phyloP scores from a whole-genome alignment of 345 rosid species.

The Adansonia digitata region DNA sequence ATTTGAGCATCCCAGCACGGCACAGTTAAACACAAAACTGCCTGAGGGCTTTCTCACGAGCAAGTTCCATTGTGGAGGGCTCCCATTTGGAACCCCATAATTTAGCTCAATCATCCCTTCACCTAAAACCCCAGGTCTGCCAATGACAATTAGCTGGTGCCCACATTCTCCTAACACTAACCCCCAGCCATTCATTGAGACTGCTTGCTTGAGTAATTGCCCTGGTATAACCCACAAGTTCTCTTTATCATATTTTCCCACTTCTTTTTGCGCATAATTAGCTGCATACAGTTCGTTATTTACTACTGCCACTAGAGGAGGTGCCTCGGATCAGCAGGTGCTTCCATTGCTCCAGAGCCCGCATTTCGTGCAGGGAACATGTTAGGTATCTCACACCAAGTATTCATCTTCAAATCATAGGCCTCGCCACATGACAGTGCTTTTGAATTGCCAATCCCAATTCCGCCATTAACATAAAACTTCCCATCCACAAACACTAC shows the following conservation, averaged over 20 bases:
- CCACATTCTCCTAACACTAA: constrained; percentile 79
- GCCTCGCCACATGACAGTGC: constrained; percentile 57
- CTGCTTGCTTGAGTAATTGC: constrained; percentile 44
- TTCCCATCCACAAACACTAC: constrained; percentile 78
- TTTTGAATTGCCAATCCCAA: constrained; percentile 33
- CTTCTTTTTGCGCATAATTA: constrained; percentile 44
- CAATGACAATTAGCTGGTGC: constrained; percentile 50
- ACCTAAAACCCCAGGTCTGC: constrained; percentile 45
- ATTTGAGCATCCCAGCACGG: constrained; percentile 79
- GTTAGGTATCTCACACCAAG: constrained; percentile 56
- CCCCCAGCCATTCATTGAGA: constrained; percentile 83
- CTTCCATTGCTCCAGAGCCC: constrained; percentile 10
- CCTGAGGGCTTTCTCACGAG: constrained; percentile 46
- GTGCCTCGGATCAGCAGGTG: constrained; percentile 46
- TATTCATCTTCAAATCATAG: constrained; percentile 47
- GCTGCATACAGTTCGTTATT: constrained; percentile 71
- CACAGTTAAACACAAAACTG: constrained; percentile 70
- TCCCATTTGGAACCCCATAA: constrained; percentile 62
- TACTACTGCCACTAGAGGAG: constrained; percentile 76
- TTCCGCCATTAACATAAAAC: constrained; percentile 77
- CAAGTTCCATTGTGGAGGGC: constrained; percentile 54
- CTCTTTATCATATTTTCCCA: constrained; percentile 53
- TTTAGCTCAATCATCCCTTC: constrained; percentile 55
- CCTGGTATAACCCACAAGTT: constrained; percentile 51
- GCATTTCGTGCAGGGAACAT: constrained; percentile 52